phyloP scores from a whole-genome alignment of 108 stramenopile genomes.

The Cyclotella cryptica region DNA sequence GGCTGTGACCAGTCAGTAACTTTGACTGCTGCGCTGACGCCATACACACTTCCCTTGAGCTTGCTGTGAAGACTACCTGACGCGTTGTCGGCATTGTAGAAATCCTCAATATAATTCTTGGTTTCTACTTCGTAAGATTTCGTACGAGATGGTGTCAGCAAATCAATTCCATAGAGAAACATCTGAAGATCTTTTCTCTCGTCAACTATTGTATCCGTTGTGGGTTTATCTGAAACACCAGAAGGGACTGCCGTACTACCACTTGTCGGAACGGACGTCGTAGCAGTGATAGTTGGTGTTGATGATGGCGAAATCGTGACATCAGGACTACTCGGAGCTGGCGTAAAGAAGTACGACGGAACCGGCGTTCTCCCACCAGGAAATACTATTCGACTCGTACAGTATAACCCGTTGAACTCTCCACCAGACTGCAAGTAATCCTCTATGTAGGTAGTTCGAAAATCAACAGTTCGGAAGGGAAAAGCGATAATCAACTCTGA shows the following conservation, averaged over 20 bases:
- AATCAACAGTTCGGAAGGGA: slow-evolving; percentile 37
- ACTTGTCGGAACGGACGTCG: not conserved
- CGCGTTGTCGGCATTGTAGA: too few species aligned
- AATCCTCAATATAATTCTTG: slow-evolving; percentile 1
- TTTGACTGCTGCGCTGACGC: not conserved
- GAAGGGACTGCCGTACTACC: too few species aligned
- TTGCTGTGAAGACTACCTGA: too few species aligned
- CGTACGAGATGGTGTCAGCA: slow-evolving; percentile 6
- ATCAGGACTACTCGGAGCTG: not conserved
- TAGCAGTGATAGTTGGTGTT: not conserved
- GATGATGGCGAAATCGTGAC: too few species aligned
- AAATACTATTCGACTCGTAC: slow-evolving; percentile 29
- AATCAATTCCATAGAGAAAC: slow-evolving; percentile 23
- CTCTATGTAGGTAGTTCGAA: slow-evolving; percentile 27
- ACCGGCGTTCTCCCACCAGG: not conserved
- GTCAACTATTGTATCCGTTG: too few species aligned
- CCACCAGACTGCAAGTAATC: slow-evolving; percentile 21
- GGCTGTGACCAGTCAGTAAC: slow-evolving; percentile 11
- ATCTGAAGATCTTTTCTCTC: not conserved
- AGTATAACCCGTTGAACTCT: slow-evolving; percentile 28
- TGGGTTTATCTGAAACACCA: too few species aligned
- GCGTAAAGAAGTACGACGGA: not conserved
- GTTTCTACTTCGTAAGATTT: slow-evolving; percentile 23
- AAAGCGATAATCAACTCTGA: slow-evolving; percentile 34
- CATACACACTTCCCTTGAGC: not conserved